Base-by-base conservation (phyloP, 257 asterid genomes). In the Dorcoceras hygrometricum region DNA sequence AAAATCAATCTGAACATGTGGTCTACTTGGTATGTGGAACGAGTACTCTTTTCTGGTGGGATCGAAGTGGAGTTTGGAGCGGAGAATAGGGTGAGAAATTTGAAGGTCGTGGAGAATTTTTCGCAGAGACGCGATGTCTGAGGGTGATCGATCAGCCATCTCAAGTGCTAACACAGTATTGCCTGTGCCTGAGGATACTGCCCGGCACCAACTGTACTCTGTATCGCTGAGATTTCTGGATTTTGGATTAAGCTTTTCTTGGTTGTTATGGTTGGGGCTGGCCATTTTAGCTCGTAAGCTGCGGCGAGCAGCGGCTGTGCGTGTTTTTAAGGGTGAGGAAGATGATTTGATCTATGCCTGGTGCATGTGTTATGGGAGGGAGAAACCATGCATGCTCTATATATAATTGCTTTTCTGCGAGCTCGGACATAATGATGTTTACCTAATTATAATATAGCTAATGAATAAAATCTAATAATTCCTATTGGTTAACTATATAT, bases 121-220 rank as follows among this genome's bases (percentile, higher is more conserved):
- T 24, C 34, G 63, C 0, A 89, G 20, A 58, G 19, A 6, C 5
- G 80, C 50, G 54, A 71, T 26, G 48, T 76, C 76, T 2, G 76
- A 55, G 0, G 81, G 71, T 16, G 76, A 22, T 57, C 59, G 72
- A 3, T 4, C 53, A 0, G 78, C 59, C 31, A 80, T 62, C 32
- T 82, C 80, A 8, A 89, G 82, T 2, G 83, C 77, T 9, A 89
- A 74, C 3, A 80, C 95, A 0, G 93, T 78, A 18, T 79, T 59
- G 23, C 96, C 96, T 0, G 96, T 89, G 87, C 93, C 93, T 7
- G 80, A 72, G 8, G 87, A 68, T 31, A 85, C 81, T 1, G 95
- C 90, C 1, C 81, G 81, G 75, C 93, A 85, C 95, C 95, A 87
- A 57, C 73, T 78, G 11, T 75, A 77, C 81, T 89, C 96, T 39